phyloP scores from a whole-genome alignment of 441 rosid species.

The Gossypium aridum region DNA sequence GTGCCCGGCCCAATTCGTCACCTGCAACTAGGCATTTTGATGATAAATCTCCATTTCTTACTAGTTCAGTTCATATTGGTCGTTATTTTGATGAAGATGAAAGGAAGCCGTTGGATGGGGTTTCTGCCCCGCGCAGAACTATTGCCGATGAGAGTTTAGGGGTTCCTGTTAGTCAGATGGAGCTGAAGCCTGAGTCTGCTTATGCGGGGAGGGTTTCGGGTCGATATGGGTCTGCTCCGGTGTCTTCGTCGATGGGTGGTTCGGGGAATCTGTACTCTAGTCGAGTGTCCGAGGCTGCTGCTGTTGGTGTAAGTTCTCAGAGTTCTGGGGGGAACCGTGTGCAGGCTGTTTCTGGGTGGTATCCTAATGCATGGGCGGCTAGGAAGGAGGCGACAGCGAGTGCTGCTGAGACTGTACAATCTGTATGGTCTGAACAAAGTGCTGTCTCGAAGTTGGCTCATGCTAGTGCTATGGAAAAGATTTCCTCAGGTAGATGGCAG shows the following conservation, averaged over 20 bases:
- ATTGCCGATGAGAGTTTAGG: constrained; percentile 55
- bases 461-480: constrained; percentile 72
- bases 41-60: constrained; percentile 66
- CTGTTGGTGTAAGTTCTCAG: constrained; percentile 18
- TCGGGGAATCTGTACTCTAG: constrained; percentile 29
- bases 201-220: constrained; percentile 31
- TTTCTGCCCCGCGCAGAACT: constrained; percentile 48
- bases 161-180: constrained; percentile 28
- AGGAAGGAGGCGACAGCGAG: constrained; percentile 43
- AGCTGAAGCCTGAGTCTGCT: constrained; percentile 40
- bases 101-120: constrained; percentile 72
- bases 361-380: constrained; percentile 53
- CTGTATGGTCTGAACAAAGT: constrained; percentile 38
- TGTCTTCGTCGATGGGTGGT: constrained; percentile 18
- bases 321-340: constrained; percentile 28
- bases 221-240: constrained; percentile 17
- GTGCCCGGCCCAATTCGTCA: constrained; percentile 57
- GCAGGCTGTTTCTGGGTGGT: constrained; percentile 29
- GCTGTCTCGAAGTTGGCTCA: constrained; percentile 56
- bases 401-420: constrained; percentile 35
- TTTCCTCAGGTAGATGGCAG: constrained; percentile 79
- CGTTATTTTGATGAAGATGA: constrained; percentile 83
- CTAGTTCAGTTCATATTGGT: constrained; percentile 46
- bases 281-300: constrained; percentile 30
- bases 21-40: constrained; percentile 55